phyloP scores from a whole-genome alignment of 257 asterid genomes.

The Solanum dulcamara region DNA sequence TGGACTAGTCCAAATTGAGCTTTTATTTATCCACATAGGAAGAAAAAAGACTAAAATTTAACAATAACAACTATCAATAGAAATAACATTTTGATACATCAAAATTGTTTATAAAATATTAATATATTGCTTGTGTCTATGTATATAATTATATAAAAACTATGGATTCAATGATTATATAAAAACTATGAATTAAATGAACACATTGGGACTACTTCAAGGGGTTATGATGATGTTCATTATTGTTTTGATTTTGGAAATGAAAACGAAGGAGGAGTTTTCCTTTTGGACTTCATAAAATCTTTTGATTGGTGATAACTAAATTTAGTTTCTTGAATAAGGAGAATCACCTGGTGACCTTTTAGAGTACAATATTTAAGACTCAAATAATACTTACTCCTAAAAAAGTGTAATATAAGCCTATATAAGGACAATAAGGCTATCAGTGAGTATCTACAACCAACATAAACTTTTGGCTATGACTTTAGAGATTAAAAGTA shows the following conservation, averaged over 20 bases:
- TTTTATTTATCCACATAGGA: too few species aligned
- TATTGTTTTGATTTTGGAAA: neutral
- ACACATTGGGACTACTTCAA: neutral
- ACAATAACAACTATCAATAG: too few species aligned
- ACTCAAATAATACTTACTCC: too few species aligned
- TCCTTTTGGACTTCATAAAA: neutral
- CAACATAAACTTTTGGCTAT: too few species aligned
- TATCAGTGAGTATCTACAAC: neutral
- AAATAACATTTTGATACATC: neutral
- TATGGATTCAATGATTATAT: neutral
- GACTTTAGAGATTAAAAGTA: too few species aligned
- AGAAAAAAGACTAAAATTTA: too few species aligned
- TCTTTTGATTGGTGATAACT: neutral
- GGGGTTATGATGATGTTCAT: neutral
- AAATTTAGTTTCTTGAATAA: neutral
- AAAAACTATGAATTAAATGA: neutral
- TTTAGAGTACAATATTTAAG: too few species aligned
- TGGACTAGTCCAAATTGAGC: too few species aligned
- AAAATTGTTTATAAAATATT: neutral
- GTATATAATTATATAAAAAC: neutral
- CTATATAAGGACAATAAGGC: too few species aligned
- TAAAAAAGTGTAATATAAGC: too few species aligned
- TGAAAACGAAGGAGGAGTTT: too few species aligned
- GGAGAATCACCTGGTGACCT: neutral
- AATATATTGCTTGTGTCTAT: neutral